Conservation (phyloP, 768 basidiomycete genomes). For the Sarcodon sp. region DNA sequence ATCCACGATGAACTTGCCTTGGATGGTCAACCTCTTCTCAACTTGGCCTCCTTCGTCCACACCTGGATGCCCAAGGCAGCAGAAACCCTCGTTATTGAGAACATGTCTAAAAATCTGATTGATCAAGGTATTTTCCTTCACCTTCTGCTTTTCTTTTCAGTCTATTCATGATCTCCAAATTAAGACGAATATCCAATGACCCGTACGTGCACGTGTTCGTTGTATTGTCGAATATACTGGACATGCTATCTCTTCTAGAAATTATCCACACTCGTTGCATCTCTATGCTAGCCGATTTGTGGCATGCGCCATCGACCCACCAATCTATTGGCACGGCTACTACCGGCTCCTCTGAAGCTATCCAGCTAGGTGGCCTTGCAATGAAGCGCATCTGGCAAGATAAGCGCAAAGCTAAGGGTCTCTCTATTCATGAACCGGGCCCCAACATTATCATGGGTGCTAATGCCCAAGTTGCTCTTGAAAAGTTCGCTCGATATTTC, state of each 20-base stretch:
- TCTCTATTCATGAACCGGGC: slow-evolving; percentile 52
- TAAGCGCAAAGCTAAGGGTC: slow-evolving; percentile 50
- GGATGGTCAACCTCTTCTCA: slow-evolving; percentile 43
- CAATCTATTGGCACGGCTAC: slow-evolving; percentile 58
- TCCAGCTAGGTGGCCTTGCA: slow-evolving; percentile 60
- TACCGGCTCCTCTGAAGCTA: slow-evolving; percentile 60
- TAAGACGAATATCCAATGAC: slow-evolving; percentile 54
- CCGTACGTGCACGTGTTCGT: slow-evolving; percentile 16
- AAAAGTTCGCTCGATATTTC: slow-evolving; percentile 59
- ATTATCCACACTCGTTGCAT: slow-evolving; percentile 31
- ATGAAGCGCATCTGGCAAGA: slow-evolving; percentile 65
- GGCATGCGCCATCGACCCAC: slow-evolving; percentile 45
- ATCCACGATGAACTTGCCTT: slow-evolving; percentile 53
- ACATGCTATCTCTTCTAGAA: slow-evolving; percentile 11
- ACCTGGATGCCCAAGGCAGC: slow-evolving; percentile 48
- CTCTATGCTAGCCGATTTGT: slow-evolving; percentile 52
- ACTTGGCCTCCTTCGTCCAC: slow-evolving; percentile 56
- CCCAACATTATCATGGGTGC: slow-evolving; percentile 56
- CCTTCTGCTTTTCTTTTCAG: too few relatives aligned
- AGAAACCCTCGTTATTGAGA: slow-evolving; percentile 47
- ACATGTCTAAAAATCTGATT: slow-evolving; percentile 54
- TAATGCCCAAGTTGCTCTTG: slow-evolving; percentile 58
- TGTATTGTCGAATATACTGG: neutral
- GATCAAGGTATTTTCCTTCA: slow-evolving; percentile 22
- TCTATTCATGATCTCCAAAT: too few relatives aligned